A percentile compares a stretch with the other conserved stretches of the same genome.
These are phyloP conservation scores for Kingdonia uniflora DNA, from an alignment of 164 flowering plant genomes.

Conservation along the genomic window DNA sequence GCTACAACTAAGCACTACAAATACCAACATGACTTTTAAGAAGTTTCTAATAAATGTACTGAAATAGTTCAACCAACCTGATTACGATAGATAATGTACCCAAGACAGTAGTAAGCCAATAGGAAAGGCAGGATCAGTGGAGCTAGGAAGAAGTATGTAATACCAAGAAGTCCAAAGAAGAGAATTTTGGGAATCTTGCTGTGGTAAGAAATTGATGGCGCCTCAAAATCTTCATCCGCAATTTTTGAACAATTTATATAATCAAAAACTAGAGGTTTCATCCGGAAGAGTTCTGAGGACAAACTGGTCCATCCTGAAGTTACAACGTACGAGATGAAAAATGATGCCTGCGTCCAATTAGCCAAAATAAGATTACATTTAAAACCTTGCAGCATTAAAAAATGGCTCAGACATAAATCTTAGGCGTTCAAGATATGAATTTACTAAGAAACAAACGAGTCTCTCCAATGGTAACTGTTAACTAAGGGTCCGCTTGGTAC, in stretches of 20 bases:
- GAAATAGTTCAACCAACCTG: slow-evolving; percentile 44
- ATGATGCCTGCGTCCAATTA: slow-evolving; percentile 56
- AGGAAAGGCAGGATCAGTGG: slow-evolving; percentile 87
- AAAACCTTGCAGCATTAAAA: neutral
- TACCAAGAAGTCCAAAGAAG: slow-evolving; percentile 81
- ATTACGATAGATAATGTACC: slow-evolving; percentile 71
- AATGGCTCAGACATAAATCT: no score
- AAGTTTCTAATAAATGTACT: no score
- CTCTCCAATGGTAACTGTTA: no score
- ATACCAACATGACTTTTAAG: no score
- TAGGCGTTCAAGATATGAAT: no score
- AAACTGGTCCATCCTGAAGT: slow-evolving; percentile 88
- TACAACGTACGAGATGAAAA: slow-evolving; percentile 83
- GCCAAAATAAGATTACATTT: neutral
- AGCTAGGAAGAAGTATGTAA: slow-evolving; percentile 80
- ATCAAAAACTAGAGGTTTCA: slow-evolving; percentile 36
- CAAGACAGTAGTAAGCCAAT: slow-evolving; percentile 64
- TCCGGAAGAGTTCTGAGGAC: slow-evolving; percentile 57
- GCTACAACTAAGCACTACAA: no score
- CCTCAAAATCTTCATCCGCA: slow-evolving; percentile 33
- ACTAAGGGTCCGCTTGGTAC: no score
- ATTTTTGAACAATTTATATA: slow-evolving; percentile 21
- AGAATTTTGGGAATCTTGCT: slow-evolving; percentile 60
- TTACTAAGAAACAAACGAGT: no score
- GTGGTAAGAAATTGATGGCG: slow-evolving; percentile 55